Conservation (phyloP, 2,329 filamentous ascomycete species). For the Aspergillus costaricaensis region DNA sequence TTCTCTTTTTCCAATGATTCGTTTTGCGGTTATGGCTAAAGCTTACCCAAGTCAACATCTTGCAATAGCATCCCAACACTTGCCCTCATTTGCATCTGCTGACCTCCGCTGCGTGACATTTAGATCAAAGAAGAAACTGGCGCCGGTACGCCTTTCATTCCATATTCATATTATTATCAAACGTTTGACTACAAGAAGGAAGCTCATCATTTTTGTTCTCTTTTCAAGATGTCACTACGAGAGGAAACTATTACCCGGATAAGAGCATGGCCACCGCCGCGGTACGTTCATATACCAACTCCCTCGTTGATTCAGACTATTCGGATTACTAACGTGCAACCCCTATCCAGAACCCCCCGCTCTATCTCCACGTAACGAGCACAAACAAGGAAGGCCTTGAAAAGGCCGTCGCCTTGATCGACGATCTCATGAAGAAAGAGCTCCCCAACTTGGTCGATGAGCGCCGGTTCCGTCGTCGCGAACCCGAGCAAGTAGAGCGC, state of each 20-base stretch:
- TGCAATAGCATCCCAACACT: constrained; percentile 57
- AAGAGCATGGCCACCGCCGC: constrained; percentile 94
- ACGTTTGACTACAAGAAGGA: constrained; percentile 53
- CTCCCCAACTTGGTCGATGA: constrained; percentile 94
- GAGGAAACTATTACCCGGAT: constrained; percentile 94
- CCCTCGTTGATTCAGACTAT: no score
- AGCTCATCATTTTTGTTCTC: constrained; percentile 60
- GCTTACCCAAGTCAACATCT: constrained; percentile 65
- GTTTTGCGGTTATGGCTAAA: constrained; percentile 60
- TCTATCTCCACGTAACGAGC: constrained; percentile 95
- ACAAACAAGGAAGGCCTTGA: constrained; percentile 91
- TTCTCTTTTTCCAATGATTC: background rate
- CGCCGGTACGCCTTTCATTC: constrained; percentile 80
- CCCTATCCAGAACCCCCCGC: constrained; percentile 72
- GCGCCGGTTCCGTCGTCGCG: constrained; percentile 81
- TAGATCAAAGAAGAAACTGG: constrained; percentile 99
- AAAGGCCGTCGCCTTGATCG: constrained; percentile 79
- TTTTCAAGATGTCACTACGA: constrained; percentile 92
- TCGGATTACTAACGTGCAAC: constrained; percentile 1
- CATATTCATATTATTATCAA: constrained; percentile 39
- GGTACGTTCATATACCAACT: constrained; percentile 58
- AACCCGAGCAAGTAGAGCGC: constrained; percentile 77
- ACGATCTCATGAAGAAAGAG: constrained; percentile 95
- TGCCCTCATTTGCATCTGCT: constrained; percentile 86
- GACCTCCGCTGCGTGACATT: constrained; percentile 80